Evolutionary conservation across 2,329 filamentous ascomycete genomes (phyloP).

Genomic region (Clathrospora elynae): DNA sequence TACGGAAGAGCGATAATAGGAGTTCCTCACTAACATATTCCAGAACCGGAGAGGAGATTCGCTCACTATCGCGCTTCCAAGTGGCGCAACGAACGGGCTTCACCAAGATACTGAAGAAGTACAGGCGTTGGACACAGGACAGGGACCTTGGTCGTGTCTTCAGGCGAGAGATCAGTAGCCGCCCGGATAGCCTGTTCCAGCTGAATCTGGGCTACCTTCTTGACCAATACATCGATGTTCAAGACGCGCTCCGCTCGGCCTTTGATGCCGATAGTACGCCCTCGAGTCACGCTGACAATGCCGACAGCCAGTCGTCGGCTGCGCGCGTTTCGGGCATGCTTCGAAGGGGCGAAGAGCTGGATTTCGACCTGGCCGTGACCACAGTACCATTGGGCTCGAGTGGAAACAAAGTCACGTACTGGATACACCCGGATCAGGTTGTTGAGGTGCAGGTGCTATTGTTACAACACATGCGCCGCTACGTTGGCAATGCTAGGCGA

Average conservation of each 20-base stretch:
- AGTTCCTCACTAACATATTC: slow-evolving; percentile 16
- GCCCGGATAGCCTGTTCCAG: slow-evolving; percentile 73
- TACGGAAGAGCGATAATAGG: not conserved
- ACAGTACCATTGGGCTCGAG: slow-evolving; percentile 54
- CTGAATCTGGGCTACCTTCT: slow-evolving; percentile 64
- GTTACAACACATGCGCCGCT: slow-evolving; percentile 55
- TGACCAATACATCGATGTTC: slow-evolving; percentile 55
- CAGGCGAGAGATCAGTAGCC: slow-evolving; percentile 66
- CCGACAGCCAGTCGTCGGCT: slow-evolving; percentile 32
- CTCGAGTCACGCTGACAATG: slow-evolving; percentile 15
- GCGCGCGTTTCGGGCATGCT: slow-evolving; percentile 48
- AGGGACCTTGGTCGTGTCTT: slow-evolving; percentile 68
- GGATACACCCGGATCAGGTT: slow-evolving; percentile 60
- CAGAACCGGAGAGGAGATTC: slow-evolving; percentile 72
- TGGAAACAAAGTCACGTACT: slow-evolving; percentile 57
- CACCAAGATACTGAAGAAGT: slow-evolving; percentile 84
- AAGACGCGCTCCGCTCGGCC: slow-evolving; percentile 52
- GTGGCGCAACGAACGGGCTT: slow-evolving; percentile 77
- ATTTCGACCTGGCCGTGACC: slow-evolving; percentile 57
- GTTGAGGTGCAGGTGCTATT: slow-evolving; percentile 60
- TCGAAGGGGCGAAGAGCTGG: slow-evolving; percentile 49
- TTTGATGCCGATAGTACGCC: slow-evolving; percentile 45
- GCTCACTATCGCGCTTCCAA: slow-evolving; percentile 72
- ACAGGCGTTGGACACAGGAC: slow-evolving; percentile 85
- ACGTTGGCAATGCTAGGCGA: slow-evolving; percentile 31